These are phyloP conservation scores for Trypanosoma rangeli DNA, from an alignment of 208 protist species.

Conservation along the genomic window DNA sequence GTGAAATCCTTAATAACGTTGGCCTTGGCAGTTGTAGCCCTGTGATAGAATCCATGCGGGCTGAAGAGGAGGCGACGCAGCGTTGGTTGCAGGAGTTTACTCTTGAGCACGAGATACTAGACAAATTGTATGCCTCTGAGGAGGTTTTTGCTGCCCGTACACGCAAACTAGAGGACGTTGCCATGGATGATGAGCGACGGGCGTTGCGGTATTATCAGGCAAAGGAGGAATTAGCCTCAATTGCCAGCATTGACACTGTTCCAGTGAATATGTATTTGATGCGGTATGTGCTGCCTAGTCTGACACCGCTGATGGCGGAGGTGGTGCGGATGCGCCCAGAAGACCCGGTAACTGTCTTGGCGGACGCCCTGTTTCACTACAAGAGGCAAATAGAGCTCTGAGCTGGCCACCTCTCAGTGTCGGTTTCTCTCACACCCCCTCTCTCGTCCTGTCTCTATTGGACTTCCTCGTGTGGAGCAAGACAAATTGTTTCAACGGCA, in stretches of 20 bases:
- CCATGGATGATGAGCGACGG: slow-evolving; percentile 42
- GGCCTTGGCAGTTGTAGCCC: slow-evolving; percentile 19
- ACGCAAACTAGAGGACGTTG: slow-evolving; percentile 25
- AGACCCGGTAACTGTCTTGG: slow-evolving; percentile 91
- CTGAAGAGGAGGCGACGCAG: slow-evolving; percentile 15
- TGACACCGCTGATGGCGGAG: slow-evolving; percentile 89
- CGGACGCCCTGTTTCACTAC: slow-evolving; percentile 87
- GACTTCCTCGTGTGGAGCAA: neutral
- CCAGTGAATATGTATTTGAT: slow-evolving; percentile 92
- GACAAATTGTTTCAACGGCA: neutral
- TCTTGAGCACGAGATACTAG: slow-evolving; percentile 14
- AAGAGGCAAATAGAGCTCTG: slow-evolving; percentile 45
- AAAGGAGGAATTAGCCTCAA: slow-evolving; percentile 40
- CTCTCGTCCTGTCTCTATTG: neutral
- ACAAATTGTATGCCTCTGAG: slow-evolving; percentile 30
- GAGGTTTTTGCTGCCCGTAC: slow-evolving; percentile 35
- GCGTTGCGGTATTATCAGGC: slow-evolving; percentile 61
- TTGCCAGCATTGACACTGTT: slow-evolving; percentile 28
- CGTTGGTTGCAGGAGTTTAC: neutral
- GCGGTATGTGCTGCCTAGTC: slow-evolving; percentile 90
- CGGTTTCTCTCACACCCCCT: neutral
- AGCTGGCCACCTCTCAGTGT: neutral
- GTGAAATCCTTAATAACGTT: slow-evolving; percentile 17
- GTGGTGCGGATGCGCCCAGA: slow-evolving; percentile 87
- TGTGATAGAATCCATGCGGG: slow-evolving; percentile 4